These are phyloP conservation scores for Pyricularia pennisetigena DNA, from an alignment of 2,329 filamentous ascomycete genomes.

Conservation along the genomic window DNA sequence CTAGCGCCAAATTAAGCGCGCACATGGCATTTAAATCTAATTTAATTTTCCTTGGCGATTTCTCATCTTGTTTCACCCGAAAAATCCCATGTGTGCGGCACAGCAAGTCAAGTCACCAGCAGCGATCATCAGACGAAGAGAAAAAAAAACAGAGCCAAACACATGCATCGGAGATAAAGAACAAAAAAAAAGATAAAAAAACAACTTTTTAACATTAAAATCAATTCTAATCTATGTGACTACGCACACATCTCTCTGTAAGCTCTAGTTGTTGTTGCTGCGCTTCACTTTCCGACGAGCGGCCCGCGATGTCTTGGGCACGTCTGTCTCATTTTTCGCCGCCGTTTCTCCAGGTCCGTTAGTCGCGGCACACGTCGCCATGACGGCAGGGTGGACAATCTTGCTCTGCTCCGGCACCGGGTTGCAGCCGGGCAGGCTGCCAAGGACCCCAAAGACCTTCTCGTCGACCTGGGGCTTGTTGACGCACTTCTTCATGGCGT, in stretches of 20 bases:
- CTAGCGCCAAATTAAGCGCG: no score
- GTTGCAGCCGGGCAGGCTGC: constrained; percentile 12
- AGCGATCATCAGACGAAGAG: no score
- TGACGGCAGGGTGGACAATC: neutral
- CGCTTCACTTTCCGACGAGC: neutral
- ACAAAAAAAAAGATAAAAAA: no score
- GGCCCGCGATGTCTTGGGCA: neutral
- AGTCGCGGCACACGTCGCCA: neutral
- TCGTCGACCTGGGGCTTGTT: constrained; percentile 1
- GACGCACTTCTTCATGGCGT: constrained; percentile 1
- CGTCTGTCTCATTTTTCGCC: neutral
- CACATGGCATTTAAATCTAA: no score
- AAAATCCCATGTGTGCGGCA: no score
- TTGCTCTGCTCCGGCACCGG: constrained; percentile 11
- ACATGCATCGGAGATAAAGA: no score
- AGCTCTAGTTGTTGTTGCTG: neutral
- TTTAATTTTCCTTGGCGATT: no score
- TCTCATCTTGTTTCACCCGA: no score
- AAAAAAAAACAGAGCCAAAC: no score
- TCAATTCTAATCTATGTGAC: neutral
- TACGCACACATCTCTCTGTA: neutral
- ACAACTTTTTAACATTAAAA: neutral
- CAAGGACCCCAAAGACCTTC: neutral
- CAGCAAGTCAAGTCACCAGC: no score
- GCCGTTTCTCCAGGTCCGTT: neutral